phyloP scores from a whole-genome alignment of 2,329 filamentous ascomycete species.

The Penicillium janthinellum region DNA sequence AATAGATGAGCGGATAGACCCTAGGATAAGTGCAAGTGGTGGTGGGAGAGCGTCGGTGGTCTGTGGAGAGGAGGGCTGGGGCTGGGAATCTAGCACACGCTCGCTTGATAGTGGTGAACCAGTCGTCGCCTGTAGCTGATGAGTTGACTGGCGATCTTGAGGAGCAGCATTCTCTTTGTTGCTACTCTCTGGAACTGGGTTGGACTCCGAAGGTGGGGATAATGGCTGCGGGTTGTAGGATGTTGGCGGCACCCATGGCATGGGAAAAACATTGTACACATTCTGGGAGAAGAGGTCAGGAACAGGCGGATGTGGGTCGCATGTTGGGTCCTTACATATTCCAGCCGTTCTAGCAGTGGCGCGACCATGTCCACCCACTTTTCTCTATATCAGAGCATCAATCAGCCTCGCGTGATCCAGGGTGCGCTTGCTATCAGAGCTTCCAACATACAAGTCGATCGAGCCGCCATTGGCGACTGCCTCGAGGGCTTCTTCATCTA shows the following conservation, averaged over 20 bases:
- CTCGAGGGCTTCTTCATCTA: conserved; percentile 58
- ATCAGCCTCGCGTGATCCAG: conserved; percentile 34
- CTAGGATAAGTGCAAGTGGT: conserved; percentile 64
- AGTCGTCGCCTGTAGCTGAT: conserved; percentile 43
- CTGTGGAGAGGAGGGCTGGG: conserved; percentile 48
- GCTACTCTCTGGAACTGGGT: conserved; percentile 34
- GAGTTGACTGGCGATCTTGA: conserved; percentile 32
- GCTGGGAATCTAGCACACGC: conserved; percentile 47
- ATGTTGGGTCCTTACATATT: conserved; percentile 54
- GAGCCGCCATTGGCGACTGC: conserved; percentile 60
- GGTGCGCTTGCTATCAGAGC: conserved; percentile 2
- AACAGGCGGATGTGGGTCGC: background rate
- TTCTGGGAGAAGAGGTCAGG: conserved; percentile 58
- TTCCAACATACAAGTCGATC: conserved; percentile 57
- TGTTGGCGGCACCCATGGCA: conserved; percentile 58
- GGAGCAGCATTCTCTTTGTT: conserved; percentile 43
- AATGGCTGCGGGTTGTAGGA: conserved; percentile 25
- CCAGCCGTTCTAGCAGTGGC: conserved; percentile 67
- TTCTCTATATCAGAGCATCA: conserved; percentile 51
- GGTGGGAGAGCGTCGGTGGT: conserved; percentile 58
- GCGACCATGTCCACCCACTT: conserved; percentile 70
- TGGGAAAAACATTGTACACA: conserved; percentile 72
- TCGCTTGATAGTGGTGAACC: conserved; percentile 41
- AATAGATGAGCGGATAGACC: conserved; percentile 63
- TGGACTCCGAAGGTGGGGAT: conserved; percentile 32